Evolutionary conservation across 176 grass and related monocot species (phyloP), one percentile per base, ranked within the genome.

Genomic region (Carex pumila): DNA sequence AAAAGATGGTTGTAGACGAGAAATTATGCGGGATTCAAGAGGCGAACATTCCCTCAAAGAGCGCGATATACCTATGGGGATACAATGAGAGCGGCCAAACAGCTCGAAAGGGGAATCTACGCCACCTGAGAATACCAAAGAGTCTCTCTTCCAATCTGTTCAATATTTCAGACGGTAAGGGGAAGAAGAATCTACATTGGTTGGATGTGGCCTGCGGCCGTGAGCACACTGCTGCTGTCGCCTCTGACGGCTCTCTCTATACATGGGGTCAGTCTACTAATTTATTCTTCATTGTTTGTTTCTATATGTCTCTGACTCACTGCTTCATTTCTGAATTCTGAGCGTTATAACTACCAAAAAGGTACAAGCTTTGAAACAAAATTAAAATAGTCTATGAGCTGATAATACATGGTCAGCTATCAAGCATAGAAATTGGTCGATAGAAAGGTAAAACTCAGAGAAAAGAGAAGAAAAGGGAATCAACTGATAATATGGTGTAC

Each of bases 21-120:
- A 82, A 91, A 62, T 54, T 95, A 11, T 87, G 68, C 82, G 82
- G 87, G 37, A 57, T 90, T 12, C 83, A 22, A 30, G 43, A 70
- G 37, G 80, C 71, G 71, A 90, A 88, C 14, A 29, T 79, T 17
- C 95, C 91, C 6, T 68, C 91, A 3, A 94, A 94, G 71, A 98
- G 91, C 10, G 92, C 90, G 37, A 98, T 98, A 86, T 98, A 98
- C 84, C 61, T 91, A 59, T 95, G 95, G 95, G 95, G 95, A 18
- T 98, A 98, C 74, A 98, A 98, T 57, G 86, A 98, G 8, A 95
- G 89, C 34, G 95, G 95, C 1, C 95, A 98, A 80, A 98, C 92
- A 9, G 92, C 92, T n/a, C 80, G 92, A 52, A 91, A 93, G 68
- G 91, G 88, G 43, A 90, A 91, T 75, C 84, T 87, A 41, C 79